These are phyloP conservation scores for Cyclotella distinguenda DNA, from an alignment of 108 stramenopile genomes.

Conservation along the genomic window DNA sequence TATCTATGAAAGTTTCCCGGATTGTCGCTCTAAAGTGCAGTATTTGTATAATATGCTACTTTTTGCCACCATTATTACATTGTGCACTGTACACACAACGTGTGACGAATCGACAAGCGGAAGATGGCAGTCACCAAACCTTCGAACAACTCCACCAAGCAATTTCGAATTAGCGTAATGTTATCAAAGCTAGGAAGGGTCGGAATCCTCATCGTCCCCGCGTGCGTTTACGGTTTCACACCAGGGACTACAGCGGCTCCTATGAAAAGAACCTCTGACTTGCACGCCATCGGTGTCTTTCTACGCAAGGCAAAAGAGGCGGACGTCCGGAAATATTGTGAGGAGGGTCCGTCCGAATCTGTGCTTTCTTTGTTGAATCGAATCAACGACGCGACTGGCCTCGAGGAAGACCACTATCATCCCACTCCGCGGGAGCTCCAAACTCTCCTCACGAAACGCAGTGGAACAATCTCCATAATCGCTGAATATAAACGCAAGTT, in stretches of 20 bases:
- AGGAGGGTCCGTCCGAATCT: conserved; percentile 62
- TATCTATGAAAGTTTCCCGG: too few species aligned
- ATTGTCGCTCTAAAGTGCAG: too few species aligned
- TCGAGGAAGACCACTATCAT: conserved; percentile 8
- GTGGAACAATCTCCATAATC: conserved; percentile 84
- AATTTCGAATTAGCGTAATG: too few species aligned
- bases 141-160: too few species aligned
- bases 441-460: conserved; percentile 65
- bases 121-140: too few species aligned
- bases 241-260: background rate
- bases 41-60: too few species aligned
- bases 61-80: too few species aligned
- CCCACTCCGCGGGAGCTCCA: conserved; percentile 51
- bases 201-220: conserved; percentile 8
- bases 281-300: conserved; percentile 75
- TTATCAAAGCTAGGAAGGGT: too few species aligned
- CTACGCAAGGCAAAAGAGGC: conserved; percentile 86
- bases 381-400: conserved; percentile 47
- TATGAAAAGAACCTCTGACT: conserved; percentile 21
- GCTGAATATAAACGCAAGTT: conserved; percentile 86
- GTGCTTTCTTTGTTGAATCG: conserved; percentile 62
- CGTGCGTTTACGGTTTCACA: background rate
- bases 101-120: too few species aligned
- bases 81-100: too few species aligned
- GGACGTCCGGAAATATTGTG: conserved; percentile 60